Evolutionary conservation across 2,329 filamentous ascomycete genomes (phyloP).

Genomic region (Trichophaea hybrida): DNA sequence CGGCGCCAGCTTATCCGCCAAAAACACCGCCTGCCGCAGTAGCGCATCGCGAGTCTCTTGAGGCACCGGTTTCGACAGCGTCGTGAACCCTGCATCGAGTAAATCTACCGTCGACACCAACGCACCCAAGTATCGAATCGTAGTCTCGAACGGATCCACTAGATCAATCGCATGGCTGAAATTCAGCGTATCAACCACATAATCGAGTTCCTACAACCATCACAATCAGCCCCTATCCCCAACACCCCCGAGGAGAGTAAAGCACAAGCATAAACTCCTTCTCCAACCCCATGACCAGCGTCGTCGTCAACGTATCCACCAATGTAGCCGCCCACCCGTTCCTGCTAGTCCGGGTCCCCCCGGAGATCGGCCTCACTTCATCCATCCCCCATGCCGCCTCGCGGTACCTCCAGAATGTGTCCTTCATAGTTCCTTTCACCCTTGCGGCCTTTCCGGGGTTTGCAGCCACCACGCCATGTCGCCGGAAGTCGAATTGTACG

Average conservation of each 20-base stretch:
- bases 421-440: conserved; percentile 53
- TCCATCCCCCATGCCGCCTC: conserved; percentile 65
- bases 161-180: conserved; percentile 47
- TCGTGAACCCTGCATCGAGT: conserved; percentile 33
- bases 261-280: conserved; percentile 34
- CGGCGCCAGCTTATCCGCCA: conserved; percentile 60
- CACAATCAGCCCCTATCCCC: neutral
- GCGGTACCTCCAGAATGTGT: conserved; percentile 59
- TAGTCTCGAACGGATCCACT: conserved; percentile 78
- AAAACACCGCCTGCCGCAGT: conserved; percentile 49
- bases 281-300: conserved; percentile 58
- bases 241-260: conserved; percentile 34
- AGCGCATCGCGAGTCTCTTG: conserved; percentile 42
- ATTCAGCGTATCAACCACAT: conserved; percentile 52
- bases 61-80: conserved; percentile 30
- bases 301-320: conserved; percentile 67
- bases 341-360: conserved; percentile 53
- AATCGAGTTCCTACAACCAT: conserved; percentile 45
- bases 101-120: conserved; percentile 53
- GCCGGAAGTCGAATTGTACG: conserved; percentile 19
- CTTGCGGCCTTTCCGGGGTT: conserved; percentile 38
- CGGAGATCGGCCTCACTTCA: conserved; percentile 54
- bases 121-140: conserved; percentile 73
- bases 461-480: conserved; percentile 6
- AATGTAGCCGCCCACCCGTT: conserved; percentile 78